Percentiles rank a stretch among this genome's conserved stretches.
These are phyloP conservation scores for Mycena galopus DNA, from an alignment of 768 basidiomycete genomes.

Conservation along the genomic window DNA sequence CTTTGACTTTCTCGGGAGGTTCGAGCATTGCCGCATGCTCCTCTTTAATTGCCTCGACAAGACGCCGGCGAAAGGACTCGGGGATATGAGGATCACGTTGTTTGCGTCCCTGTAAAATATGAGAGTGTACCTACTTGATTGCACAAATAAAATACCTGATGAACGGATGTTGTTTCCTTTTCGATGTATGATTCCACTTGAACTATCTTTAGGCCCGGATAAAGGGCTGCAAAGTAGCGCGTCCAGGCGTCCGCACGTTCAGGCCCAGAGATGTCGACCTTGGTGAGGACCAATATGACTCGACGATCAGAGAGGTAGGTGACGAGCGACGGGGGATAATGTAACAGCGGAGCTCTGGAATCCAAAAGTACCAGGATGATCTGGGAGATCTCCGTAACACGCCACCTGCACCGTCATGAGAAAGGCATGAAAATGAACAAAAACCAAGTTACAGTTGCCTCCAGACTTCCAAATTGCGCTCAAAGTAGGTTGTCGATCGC, in stretches of 20 bases:
- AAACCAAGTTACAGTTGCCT: conserved; percentile 79
- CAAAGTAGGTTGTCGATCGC: conserved; percentile 82
- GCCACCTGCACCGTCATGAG: conserved; percentile 71
- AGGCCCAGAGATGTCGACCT: conserved; percentile 87
- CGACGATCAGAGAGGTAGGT: conserved; percentile 68
- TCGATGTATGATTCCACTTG: conserved; percentile 83
- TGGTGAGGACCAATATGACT: conserved; percentile 85
- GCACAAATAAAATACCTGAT: conserved; percentile 46
- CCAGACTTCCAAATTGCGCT: conserved; percentile 95
- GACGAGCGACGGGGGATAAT: conserved; percentile 85
- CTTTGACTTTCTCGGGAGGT: conserved; percentile 72
- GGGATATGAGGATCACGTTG: conserved; percentile 79
- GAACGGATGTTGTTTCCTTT: conserved; percentile 53
- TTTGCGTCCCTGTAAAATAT: conserved; percentile 49
- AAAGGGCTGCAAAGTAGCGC: conserved; percentile 63
- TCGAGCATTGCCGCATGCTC: conserved; percentile 76
- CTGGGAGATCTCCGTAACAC: conserved; percentile 91
- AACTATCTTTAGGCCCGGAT: conserved; percentile 73
- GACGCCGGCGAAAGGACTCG: conserved; percentile 67
- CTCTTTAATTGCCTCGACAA: conserved; percentile 74
- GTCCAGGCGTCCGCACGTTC: conserved; percentile 76
- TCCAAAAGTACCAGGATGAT: conserved; percentile 91
- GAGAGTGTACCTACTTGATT: background rate
- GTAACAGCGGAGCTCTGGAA: conserved; percentile 89
- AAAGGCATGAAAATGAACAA: conserved; percentile 23